These are phyloP conservation scores for Annona cherimola DNA, from an alignment of 164 flowering plant genomes.

Conservation along the genomic window DNA sequence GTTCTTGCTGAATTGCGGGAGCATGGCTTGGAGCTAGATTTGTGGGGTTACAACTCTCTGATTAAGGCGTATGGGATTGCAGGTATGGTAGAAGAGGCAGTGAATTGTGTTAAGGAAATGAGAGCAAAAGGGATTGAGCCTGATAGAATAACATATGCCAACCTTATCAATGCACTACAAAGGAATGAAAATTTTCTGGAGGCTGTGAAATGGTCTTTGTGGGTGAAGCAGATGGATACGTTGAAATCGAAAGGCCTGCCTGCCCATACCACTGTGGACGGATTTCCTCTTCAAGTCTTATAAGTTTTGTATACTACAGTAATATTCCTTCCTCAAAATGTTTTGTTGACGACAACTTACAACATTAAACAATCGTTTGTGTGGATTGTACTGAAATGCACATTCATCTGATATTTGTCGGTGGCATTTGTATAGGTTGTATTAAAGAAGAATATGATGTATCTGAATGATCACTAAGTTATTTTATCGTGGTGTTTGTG, in stretches of 20 bases:
- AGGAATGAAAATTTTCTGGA: conserved; percentile 78
- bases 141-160: conserved; percentile 63
- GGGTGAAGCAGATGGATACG: conserved; percentile 86
- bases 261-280: too few species aligned
- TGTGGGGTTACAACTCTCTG: conserved; percentile 85
- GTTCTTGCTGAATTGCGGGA: conserved; percentile 66
- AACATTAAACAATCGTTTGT: too few species aligned
- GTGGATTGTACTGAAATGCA: too few species aligned
- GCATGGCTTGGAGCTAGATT: conserved; percentile 58
- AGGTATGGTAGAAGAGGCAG: conserved; percentile 92
- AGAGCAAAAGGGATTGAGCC: conserved; percentile 70
- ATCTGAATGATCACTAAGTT: too few species aligned
- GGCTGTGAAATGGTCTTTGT: conserved; percentile 96
- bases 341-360: too few species aligned
- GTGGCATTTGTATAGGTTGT: too few species aligned
- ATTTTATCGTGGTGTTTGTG: too few species aligned
- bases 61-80: conserved; percentile 94
- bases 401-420: too few species aligned
- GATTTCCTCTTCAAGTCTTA: too few species aligned
- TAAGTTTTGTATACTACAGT: too few species aligned
- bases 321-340: too few species aligned
- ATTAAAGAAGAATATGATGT: too few species aligned
- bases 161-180: conserved; percentile 52
- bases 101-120: conserved; percentile 71
- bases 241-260: conserved; percentile 13